Percentiles rank a stretch among this genome's conserved stretches.
Evolutionary conservation across 2,329 filamentous ascomycete species (phyloP).

Genomic region (Aspergillus thermomutatus): DNA sequence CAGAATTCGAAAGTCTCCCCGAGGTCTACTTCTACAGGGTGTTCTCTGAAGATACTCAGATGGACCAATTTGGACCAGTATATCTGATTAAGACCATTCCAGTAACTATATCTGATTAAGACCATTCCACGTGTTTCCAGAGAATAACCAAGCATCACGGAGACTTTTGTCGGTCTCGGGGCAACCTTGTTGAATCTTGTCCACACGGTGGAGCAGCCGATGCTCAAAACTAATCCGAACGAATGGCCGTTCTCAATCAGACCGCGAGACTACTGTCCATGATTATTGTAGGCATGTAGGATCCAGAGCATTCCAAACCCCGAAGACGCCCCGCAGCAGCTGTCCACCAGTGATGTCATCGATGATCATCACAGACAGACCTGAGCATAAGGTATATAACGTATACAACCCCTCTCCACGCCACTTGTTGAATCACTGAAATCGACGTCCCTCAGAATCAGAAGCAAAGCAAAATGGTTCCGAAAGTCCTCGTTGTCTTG

Average conservation of each 20-base stretch:
- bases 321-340: too few species aligned
- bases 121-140: too few species aligned
- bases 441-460: too few species aligned
- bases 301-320: neutral
- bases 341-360: neutral
- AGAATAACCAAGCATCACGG: too few species aligned
- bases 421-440: neutral
- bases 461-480: conserved; percentile 33
- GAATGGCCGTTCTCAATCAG: too few species aligned
- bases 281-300: neutral
- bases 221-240: too few species aligned
- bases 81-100: too few species aligned
- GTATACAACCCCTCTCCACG: neutral
- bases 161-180: neutral
- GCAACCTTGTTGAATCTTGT: neutral
- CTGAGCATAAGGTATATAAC: neutral
- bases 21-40: too few species aligned
- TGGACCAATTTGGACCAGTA: too few species aligned
- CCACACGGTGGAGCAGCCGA: neutral
- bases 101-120: too few species aligned
- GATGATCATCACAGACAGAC: neutral
- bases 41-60: too few species aligned
- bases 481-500: conserved; percentile 68
- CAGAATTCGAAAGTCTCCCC: too few species aligned
- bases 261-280: neutral